Percentiles rank a stretch among this genome's conserved stretches.
Evolutionary conservation across 768 basidiomycete species (phyloP).

Genomic region (Podaxis mareebaensis): DNA sequence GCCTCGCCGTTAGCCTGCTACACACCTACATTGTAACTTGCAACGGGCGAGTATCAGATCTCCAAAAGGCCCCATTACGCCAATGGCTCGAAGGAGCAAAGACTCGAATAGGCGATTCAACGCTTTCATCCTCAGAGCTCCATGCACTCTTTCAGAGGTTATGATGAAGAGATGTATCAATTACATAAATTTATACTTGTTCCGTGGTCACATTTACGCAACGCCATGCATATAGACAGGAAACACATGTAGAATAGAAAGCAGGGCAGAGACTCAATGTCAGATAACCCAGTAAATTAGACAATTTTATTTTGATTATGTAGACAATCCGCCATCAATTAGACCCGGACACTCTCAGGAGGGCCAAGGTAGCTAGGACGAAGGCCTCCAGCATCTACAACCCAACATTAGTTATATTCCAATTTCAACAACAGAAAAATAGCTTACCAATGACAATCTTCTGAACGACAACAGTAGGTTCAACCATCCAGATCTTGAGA

Average conservation of each 20-base stretch:
- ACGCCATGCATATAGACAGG: not conserved
- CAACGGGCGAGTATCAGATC: conserved; percentile 27
- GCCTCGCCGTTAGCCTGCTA: conserved; percentile 38
- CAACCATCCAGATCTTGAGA: conserved; percentile 59
- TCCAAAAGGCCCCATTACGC: conserved; percentile 28
- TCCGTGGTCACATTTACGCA: too few relatives aligned
- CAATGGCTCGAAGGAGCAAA: conserved; percentile 28
- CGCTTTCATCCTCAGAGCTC: not conserved
- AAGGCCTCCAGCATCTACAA: conserved; percentile 56
- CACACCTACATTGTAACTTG: conserved; percentile 53
- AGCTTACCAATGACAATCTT: conserved; percentile 58
- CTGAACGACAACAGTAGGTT: conserved; percentile 60
- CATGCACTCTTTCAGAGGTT: not conserved
- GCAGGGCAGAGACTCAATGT: not conserved
- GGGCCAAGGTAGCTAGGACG: conserved; percentile 61
- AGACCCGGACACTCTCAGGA: conserved; percentile 50
- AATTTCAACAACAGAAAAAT: not conserved
- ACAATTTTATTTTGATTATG: not conserved
- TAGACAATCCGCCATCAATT: not conserved
- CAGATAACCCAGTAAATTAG: not conserved
- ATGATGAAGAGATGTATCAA: not conserved
- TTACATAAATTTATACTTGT: not conserved
- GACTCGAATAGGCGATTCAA: not conserved
- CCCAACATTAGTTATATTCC: not conserved
- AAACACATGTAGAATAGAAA: not conserved